Conservation (phyloP, 2,329 filamentous ascomycete species). For the Xylaria sp. region DNA sequence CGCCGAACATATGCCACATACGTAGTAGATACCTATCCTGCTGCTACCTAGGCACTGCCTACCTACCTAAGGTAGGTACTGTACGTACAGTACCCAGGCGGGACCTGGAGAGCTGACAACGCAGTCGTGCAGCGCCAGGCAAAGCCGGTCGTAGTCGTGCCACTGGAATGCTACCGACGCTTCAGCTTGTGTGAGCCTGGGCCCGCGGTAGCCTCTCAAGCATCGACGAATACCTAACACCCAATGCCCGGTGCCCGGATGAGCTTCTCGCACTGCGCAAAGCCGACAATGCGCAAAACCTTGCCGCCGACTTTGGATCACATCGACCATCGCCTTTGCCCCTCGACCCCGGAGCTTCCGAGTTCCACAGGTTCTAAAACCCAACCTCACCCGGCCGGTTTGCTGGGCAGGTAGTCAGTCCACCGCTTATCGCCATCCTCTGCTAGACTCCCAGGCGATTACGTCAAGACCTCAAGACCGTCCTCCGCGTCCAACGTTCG, state of each 20-base stretch:
- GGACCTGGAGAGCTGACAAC: constrained; percentile 2
- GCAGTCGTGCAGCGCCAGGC: not conserved
- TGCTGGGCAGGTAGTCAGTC: too few relatives aligned
- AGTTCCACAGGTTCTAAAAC: not conserved
- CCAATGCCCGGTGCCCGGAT: not conserved
- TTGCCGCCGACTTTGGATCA: constrained; percentile 3
- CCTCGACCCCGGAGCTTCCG: not conserved
- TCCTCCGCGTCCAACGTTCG: not conserved
- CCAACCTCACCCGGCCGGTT: not conserved
- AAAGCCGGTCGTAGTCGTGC: not conserved
- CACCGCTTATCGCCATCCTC: not conserved
- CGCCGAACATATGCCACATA: too few relatives aligned
- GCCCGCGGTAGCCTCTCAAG: not conserved
- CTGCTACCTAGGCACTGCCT: too few relatives aligned
- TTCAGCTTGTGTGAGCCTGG: constrained; percentile 24
- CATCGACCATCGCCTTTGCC: not conserved
- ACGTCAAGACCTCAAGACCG: constrained; percentile 24
- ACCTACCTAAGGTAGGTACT: too few relatives aligned
- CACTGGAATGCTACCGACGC: constrained; percentile 23
- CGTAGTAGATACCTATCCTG: too few relatives aligned
- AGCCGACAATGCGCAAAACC: constrained; percentile 17
- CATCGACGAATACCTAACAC: constrained; percentile 2
- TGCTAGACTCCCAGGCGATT: constrained; percentile 7
- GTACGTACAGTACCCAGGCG: not conserved
- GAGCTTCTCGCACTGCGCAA: constrained; percentile 26